Percentiles rank a stretch among this genome's conserved stretches.
Evolutionary conservation across 2,329 filamentous ascomycete genomes (phyloP).

Genomic region (Neofusicoccum parvum): DNA sequence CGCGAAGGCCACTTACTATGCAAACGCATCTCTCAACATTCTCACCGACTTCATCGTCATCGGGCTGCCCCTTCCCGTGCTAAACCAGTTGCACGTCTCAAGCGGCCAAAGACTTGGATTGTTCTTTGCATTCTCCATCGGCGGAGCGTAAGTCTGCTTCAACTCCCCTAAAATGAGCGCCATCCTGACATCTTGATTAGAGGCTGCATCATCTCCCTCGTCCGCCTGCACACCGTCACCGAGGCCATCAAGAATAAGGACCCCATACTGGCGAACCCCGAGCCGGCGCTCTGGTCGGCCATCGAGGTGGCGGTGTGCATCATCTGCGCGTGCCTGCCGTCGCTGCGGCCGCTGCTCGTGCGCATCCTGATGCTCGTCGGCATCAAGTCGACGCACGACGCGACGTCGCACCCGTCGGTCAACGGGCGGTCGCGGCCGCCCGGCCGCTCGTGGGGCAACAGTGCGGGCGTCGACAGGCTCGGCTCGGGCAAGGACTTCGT

Average conservation of each 20-base stretch:
- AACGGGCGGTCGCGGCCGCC: not conserved
- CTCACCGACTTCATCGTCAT: not conserved
- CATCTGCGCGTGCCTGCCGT: conserved; percentile 30
- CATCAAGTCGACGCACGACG: conserved; percentile 2
- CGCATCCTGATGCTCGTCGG: conserved; percentile 39
- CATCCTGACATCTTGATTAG: not conserved
- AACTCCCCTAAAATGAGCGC: not conserved
- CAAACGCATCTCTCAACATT: not conserved
- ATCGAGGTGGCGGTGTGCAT: conserved; percentile 4
- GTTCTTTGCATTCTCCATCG: not conserved
- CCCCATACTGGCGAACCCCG: not conserved
- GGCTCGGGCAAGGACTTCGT: not conserved
- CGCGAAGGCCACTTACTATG: not conserved
- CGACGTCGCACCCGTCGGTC: not conserved
- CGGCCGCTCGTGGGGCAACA: not conserved
- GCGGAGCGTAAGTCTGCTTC: not conserved
- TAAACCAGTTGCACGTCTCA: not conserved
- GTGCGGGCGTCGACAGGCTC: not conserved
- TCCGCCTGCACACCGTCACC: conserved; percentile 1
- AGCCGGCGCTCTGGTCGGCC: not conserved
- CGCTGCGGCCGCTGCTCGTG: conserved; percentile 1
- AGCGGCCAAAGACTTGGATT: not conserved
- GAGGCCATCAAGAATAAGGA: not conserved
- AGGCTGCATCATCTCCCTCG: not conserved
- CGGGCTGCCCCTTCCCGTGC: not conserved